Base-by-base conservation (phyloP, 2,329 filamentous ascomycete species). In the Ciborinia camelliae region DNA sequence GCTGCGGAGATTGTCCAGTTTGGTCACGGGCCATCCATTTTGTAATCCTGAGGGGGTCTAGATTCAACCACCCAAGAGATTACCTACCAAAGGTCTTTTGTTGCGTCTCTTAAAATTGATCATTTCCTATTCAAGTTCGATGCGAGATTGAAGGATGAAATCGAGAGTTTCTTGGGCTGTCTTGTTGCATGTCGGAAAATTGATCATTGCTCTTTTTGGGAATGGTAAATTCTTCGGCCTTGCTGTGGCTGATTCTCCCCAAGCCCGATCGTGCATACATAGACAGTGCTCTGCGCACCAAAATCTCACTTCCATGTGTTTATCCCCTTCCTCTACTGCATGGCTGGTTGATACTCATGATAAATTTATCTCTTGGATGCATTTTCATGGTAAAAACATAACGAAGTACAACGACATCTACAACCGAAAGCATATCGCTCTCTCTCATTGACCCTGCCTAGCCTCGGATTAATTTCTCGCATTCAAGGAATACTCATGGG, bases 151-250 rank as follows among this genome's bases (percentile, higher is more conserved):
- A 43, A 20, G 30, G 3, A 23, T 23, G 28, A 43, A n/a, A 23
- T 45, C 32, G 30, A 50, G 26, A 6, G 20, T 8, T 20, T 15
- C 5, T 28, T 39, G 20, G 5, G 9, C 18, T 61, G 30, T 52
- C 23, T 39, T 57, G 61, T 63, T 63, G 61, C 61, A 63, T 45
- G 41, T 63, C 61, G 47, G 15, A 30, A 63, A 23, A 48, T 55
- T 32, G 48, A 57, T 62, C 62, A 63, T 63, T 63, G n/a, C 62
- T 57, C 4, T 50, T 50, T 63, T 58, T 50, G 26, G 62, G 52
- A 41, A 43, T 6, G 10, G 32, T 23, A 53, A 47, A 9, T 35
- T 7, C 43, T 58, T 35, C 23, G 23, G 4, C 14, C 12, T 48
- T 48, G 12, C 23, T 48, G 45, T 28, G 45, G 45, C n/a, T 23